Conservation (phyloP, 768 basidiomycete genomes). For the Lenzites betulinus region DNA sequence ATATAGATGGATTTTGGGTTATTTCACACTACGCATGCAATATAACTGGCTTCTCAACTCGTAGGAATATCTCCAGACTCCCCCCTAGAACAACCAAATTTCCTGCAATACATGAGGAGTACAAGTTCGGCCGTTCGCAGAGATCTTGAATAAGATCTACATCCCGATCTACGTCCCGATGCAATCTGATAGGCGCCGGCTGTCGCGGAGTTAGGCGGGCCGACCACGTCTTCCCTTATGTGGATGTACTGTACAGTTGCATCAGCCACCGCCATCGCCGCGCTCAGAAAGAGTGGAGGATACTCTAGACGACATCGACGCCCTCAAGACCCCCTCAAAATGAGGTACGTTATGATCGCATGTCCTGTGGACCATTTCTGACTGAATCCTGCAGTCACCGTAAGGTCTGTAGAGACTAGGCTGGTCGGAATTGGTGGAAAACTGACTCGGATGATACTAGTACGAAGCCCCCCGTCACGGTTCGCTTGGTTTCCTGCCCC, state of each 20-base stretch:
- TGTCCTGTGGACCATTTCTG: constrained; percentile 15
- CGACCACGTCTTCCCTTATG: neutral
- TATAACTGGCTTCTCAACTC: no score
- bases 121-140: no score
- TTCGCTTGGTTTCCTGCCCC: constrained; percentile 95
- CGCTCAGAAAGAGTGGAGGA: constrained; percentile 6
- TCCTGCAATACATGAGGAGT: no score
- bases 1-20: no score
- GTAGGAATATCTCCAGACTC: no score
- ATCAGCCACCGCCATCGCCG: constrained; percentile 30
- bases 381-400: constrained; percentile 62
- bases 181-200: no score
- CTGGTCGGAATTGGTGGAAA: neutral
- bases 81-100: no score
- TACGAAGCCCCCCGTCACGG: constrained; percentile 99
- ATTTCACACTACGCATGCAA: no score
- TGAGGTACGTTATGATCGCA: constrained; percentile 38
- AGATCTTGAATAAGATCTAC: no score
- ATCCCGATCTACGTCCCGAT: no score
- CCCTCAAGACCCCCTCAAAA: constrained; percentile 36
- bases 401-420: constrained; percentile 57
- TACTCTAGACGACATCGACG: constrained; percentile 23
- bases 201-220: no score
- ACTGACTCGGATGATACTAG: constrained; percentile 43
- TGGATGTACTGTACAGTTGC: constrained; percentile 30